A percentile compares a stretch with the other conserved stretches of the same genome.
phyloP scores from a whole-genome alignment of 129 eudicot genomes.

The Pittosporum tobira region DNA sequence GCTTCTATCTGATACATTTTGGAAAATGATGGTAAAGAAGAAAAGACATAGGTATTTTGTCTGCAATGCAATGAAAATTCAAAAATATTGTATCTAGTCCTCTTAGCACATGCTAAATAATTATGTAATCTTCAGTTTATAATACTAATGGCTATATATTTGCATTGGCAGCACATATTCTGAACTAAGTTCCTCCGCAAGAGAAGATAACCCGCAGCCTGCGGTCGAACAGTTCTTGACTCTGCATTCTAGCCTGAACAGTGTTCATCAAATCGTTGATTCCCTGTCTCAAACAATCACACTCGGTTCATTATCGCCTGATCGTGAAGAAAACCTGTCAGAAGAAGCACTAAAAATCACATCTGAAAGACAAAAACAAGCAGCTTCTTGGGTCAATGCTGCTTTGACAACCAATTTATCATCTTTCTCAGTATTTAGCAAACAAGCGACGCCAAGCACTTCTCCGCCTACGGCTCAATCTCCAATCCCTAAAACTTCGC shows the following conservation, averaged over 20 bases:
- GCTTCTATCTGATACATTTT: too few species aligned
- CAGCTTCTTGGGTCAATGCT: slow-evolving; percentile 83
- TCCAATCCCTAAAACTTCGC: slow-evolving; percentile 25
- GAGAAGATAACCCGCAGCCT: slow-evolving; percentile 83
- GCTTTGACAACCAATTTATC: slow-evolving; percentile 74
- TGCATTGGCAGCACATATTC: slow-evolving; percentile 57
- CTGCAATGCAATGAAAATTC: not conserved
- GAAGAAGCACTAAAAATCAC: slow-evolving; percentile 54
- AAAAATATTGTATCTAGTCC: too few species aligned
- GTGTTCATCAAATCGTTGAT: slow-evolving; percentile 39
- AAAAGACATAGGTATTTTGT: too few species aligned
- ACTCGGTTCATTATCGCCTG: slow-evolving; percentile 37
- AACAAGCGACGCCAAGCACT: slow-evolving; percentile 28
- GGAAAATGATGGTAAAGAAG: too few species aligned
- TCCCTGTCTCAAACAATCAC: slow-evolving; percentile 50
- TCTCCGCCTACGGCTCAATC: slow-evolving; percentile 23
- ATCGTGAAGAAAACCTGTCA: slow-evolving; percentile 49
- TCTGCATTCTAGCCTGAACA: slow-evolving; percentile 52
- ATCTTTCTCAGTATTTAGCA: slow-evolving; percentile 49
- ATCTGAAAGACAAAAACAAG: slow-evolving; percentile 64
- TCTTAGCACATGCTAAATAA: too few species aligned
- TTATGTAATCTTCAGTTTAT: too few species aligned
- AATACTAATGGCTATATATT: slow-evolving; percentile 1
- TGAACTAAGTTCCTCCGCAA: slow-evolving; percentile 67
- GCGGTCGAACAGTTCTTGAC: slow-evolving; percentile 79